phyloP scores from a whole-genome alignment of 257 asterid species.

The Nicotiana paniculata region DNA sequence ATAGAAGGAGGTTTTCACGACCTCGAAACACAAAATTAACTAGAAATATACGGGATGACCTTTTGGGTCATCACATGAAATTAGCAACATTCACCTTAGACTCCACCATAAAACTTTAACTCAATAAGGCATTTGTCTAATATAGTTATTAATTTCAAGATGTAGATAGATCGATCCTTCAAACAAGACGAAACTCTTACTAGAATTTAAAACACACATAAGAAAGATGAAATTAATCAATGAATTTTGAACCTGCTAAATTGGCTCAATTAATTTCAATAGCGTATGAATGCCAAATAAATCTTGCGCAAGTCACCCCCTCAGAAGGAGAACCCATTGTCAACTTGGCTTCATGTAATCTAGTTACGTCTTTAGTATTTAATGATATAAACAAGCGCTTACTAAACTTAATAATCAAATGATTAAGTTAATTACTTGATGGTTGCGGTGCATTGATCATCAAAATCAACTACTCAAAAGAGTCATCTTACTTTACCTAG shows the following conservation, averaged over 20 bases:
- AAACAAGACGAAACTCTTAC: not conserved
- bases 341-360: not conserved
- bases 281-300: not conserved
- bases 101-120: too few relatives aligned
- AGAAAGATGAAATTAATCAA: not conserved
- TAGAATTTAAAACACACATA: not conserved
- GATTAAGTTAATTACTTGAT: not conserved
- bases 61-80: too few relatives aligned
- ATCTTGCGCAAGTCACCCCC: not conserved
- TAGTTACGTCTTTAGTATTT: not conserved
- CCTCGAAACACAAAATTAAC: too few relatives aligned
- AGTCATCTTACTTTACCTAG: too few relatives aligned
- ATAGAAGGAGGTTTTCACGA: too few relatives aligned
- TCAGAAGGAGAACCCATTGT: not conserved
- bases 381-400: not conserved
- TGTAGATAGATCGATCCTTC: too few relatives aligned
- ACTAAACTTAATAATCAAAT: not conserved
- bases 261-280: not conserved
- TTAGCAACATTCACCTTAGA: too few relatives aligned
- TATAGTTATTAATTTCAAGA: too few relatives aligned
- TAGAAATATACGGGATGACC: too few relatives aligned
- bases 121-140: too few relatives aligned
- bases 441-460: too few relatives aligned
- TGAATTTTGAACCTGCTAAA: not conserved
- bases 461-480: too few relatives aligned